Percentiles rank a stretch among this genome's conserved stretches.
phyloP scores from a whole-genome alignment of 495 filamentous ascomycete species.

The Hamigera avellanea region DNA sequence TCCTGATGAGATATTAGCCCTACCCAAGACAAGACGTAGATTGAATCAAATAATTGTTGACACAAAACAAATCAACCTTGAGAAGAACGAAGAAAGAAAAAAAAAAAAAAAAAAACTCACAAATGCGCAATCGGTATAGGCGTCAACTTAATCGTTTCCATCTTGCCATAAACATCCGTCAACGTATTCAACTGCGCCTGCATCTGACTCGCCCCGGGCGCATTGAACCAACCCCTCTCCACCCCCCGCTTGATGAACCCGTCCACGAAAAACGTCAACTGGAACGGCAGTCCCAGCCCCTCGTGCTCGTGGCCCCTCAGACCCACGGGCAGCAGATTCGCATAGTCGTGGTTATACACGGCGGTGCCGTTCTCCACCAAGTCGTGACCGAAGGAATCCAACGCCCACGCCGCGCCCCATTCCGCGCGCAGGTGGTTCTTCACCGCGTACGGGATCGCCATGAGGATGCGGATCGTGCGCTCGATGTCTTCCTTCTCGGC shows the following conservation, averaged over 20 bases:
- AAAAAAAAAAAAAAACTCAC: conserved; percentile 20
- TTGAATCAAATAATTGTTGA: background rate
- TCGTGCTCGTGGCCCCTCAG: conserved; percentile 50
- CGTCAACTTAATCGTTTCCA: conserved; percentile 66
- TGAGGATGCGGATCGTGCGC: conserved; percentile 44
- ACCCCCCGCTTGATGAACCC: conserved; percentile 53
- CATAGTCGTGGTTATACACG: conserved; percentile 47
- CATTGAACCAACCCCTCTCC: conserved; percentile 47
- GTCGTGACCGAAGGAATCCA: conserved; percentile 23
- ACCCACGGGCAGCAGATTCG: conserved; percentile 45
- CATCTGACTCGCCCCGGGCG: conserved; percentile 51
- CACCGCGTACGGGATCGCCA: conserved; percentile 63
- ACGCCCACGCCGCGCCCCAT: conserved; percentile 47
- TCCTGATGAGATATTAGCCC: conserved; percentile 20
- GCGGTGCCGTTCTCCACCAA: conserved; percentile 33
- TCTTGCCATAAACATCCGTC: conserved; percentile 53
- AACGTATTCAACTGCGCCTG: conserved; percentile 50
- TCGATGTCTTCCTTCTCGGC: conserved; percentile 51
- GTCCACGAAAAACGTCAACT: conserved; percentile 58
- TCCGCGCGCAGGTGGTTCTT: conserved; percentile 68
- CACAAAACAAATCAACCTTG: no score
- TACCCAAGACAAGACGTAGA: no score
- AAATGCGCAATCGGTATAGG: conserved; percentile 67
- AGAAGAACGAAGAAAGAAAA: background rate
- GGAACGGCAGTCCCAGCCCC: conserved; percentile 53